Evolutionary conservation across 2,329 filamentous ascomycete species (phyloP), one percentile per base, ranked within the genome.

Genomic region (Parastagonospora avenae): DNA sequence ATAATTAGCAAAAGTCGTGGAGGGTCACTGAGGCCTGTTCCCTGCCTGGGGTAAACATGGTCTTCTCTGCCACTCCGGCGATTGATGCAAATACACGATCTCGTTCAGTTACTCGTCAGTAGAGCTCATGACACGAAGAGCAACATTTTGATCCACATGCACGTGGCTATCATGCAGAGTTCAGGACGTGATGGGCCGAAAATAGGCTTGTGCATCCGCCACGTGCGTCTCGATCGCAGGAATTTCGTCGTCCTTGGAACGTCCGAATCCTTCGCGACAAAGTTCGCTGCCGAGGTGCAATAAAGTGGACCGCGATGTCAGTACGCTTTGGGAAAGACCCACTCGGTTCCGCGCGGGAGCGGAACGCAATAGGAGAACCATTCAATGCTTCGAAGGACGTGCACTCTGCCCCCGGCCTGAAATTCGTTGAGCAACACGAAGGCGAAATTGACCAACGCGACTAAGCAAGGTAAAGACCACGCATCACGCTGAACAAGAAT

Each of bases 331-430:
- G 39, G 39, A 14, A 42, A 42, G 39, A 11, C 27, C 27, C 27
- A 15, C n/a, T 10, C 14, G 8, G 5, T 15, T 11, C 16, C n/a
- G 19, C 50, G 49, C 55, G 55, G 55, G 48, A 35, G 47, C 52
- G 49, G 49, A 45, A 51, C 52, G 49, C 48, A 52, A 55, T 55
- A 39, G 41, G 52, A 46, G 45, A 52, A 48, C 45, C 46, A 48
- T 46, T 38, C 47, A 42, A 46, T 51, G 32, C 45, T 39, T 50
- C 50, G 30, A 46, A 16, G 54, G 42, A 44, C 55, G 52, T 51
- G 54, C 50, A 16, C 47, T n/a, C 27, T 36, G 10, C 41, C 39
- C 47, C 44, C 36, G 42, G 53, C 35, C 37, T 29, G 40, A 24
- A 35, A 30, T 46, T 41, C 35, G 51, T 44, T 50, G 39, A 40